Base-by-base conservation (phyloP, 1,139 yeast genomes). In the Nadsonia commutata region DNA sequence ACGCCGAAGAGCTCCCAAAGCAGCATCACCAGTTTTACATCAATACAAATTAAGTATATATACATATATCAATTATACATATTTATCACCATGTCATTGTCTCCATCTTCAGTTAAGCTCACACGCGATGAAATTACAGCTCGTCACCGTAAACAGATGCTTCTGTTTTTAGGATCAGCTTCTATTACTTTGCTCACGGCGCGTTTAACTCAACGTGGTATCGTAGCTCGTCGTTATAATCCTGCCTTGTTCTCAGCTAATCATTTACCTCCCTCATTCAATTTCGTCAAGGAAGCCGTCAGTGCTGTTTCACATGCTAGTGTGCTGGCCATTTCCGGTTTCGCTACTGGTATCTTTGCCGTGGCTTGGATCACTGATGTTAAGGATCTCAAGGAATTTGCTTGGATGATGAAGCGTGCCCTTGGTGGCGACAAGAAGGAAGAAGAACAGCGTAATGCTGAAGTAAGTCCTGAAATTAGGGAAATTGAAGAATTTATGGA, bases 251-350 rank as follows among this genome's bases (percentile, higher is more conserved):
- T 84, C 60, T 86, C 84, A 54, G 86, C 90, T 13, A 88, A 88
- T 61, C 90, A 86, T 55, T 72, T 76, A 40, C 94, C 94, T 1
- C 95, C 95, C 2, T 71, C 79, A 40, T 82, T 80, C 57, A 80
- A 81, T 42, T 77, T 81, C 59, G 77, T 84, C 48, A 72, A 76
- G 42, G 96, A 88, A 60, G 96, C 95, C 1, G 76, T 85, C 22
- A 78, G 78, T 33, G 97, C 96, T 0, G 86, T 88, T 3, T 77
- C 82, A 0, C 78, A 84, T 37, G 94, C 95, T 0, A 74, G 94
- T 0, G 62, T 82, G 40, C 64, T 86, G 22, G 83, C 95, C 7
- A 71, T 78, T 0, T 72, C 85, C 1, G 74, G 85, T 0, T 73
- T 82, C 53, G 73, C 84, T 3, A 81, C 84, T 82, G 63, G 75